Evolutionary conservation across 768 basidiomycete species (phyloP), one percentile per base, ranked within the genome.

Genomic region (Lanmaoa rubissima): DNA sequence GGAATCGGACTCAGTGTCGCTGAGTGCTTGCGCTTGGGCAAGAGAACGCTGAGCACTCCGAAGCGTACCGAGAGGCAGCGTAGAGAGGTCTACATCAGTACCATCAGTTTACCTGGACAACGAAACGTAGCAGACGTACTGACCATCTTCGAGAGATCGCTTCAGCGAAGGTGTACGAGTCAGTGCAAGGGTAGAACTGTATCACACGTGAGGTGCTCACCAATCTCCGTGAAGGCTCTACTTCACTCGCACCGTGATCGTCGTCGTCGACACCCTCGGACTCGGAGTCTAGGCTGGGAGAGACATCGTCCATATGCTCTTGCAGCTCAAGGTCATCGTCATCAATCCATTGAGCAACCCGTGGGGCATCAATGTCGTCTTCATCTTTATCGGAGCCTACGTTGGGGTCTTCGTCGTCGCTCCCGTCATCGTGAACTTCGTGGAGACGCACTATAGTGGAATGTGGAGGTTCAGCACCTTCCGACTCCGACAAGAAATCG

Each of bases 41-140:
- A 91, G 74, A 34, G 81, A 72, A 39, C 75, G 75, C 59, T 85
- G 87, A n/a, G 88, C 88, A 61, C 76, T 83, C 21, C 85, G 79
- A 21, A 90, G 74, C 6, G 84, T 75, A 5, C 86, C 85, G 14
- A 91, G 77, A 1, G 90, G 85, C 28, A 92, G 61, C 35, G 76
- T 69, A 21, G 82, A 80, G 42, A 88, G 72, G 65, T 84, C 87
- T 88, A 51, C 8, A 48, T 24, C 3, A 13, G 48, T 48, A 9
- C 6, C 17, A 35, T 67, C 24, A 65, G 59, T 56, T 43, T 21
- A n/a, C 26, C 35, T 32, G 28, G 35, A 51, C 26, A 14, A n/a
- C 4, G 41, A 38, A 31, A 45, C 36, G 39, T 19, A 24, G 34
- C 5, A 32, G 24, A n/a, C 19, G 14, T 19, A 11, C 55, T 24